Base-by-base conservation (phyloP, 352 stramenopile genomes). In the Globisporangium middletonii region DNA sequence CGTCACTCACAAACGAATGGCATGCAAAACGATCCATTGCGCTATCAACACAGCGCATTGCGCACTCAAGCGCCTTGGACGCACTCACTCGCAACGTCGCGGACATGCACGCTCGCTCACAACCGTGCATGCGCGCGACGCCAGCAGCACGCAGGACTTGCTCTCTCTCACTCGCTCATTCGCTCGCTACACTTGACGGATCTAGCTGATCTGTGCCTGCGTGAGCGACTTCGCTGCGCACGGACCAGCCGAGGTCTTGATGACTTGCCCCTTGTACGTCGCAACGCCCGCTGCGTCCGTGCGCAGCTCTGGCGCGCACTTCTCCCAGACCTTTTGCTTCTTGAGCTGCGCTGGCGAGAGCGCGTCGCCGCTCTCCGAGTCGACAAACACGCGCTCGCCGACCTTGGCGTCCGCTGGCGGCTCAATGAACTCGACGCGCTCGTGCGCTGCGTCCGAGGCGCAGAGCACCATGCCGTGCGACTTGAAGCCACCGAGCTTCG, bases 401-500 rank as follows among this genome's bases (percentile, higher is more conserved):
- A 97, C 71, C 58, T 85, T 80, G 19, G 95, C 80, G 38, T 96
- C 95, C 7, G 88, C 77, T 3, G 97, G 97, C 26, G 95, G 90
- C 65, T 96, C 94, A 11, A 99, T 72, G 41, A 99, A 90, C 73
- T 98, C 92, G 13, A 99, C 92, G 42, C 88, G 81, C 62, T 97
- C 81, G 55, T 95, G 92, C 52, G 87, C 64, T 63, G 92, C 75
- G 62, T 85, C 79, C 53, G 71, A 86, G 13, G 96, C 95, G 60
- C 95, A 99, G 30, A 99, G 71, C 42, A 99, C 97, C 97, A 97
- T 99, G 58, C 89, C 96, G 77, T 88, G 85, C 64, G 85, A 99
- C 87, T 89, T 92, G 68, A 99, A 99, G 47, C 96, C 97, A 9
- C 83, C 93, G 38, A 99, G 70, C 69, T 99, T 99, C 47, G 88